Evolutionary conservation across 306 rosid species (phyloP).

Genomic region (Prosopis cineraria): DNA sequence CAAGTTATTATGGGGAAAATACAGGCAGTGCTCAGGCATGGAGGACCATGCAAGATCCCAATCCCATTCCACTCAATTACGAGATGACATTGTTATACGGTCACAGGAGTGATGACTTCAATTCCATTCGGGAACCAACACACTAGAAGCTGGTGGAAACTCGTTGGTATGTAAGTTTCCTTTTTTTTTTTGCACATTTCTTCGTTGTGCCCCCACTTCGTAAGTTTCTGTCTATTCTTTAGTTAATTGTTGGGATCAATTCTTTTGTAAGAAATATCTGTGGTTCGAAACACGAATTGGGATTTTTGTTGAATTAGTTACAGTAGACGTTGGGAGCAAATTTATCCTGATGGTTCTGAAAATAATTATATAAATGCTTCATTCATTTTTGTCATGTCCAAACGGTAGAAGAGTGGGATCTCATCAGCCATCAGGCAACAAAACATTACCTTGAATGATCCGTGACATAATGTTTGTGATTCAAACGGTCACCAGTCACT

Average conservation of each 20-base stretch:
- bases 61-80: conserved; percentile 23
- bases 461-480: conserved; percentile 22
- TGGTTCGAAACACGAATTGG: conserved; percentile 26
- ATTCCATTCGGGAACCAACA: conserved; percentile 10
- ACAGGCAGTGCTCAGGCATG: conserved; percentile 1
- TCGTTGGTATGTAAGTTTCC: conserved; percentile 26
- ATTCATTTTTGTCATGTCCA: not conserved
- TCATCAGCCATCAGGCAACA: not conserved
- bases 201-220: conserved; percentile 32
- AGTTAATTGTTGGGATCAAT: conserved; percentile 49
- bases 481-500: conserved; percentile 33
- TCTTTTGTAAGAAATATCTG: conserved; percentile 68
- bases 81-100: conserved; percentile 19
- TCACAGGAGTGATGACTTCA: conserved; percentile 24
- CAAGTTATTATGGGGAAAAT: conserved; percentile 10
- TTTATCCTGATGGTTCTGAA: conserved; percentile 3
- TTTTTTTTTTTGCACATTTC: not conserved
- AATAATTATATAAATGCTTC: not conserved
- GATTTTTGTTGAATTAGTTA: conserved; percentile 29
- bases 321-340: conserved; percentile 8
- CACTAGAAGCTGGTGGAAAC: conserved; percentile 29
- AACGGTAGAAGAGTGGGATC: not conserved
- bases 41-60: conserved; percentile 28
- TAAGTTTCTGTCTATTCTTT: conserved; percentile 47
- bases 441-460: not conserved